A percentile compares a stretch with the other conserved stretches of the same genome.
Evolutionary conservation across 306 rosid species (phyloP).

Genomic region (Cyclanthera cordifolia): DNA sequence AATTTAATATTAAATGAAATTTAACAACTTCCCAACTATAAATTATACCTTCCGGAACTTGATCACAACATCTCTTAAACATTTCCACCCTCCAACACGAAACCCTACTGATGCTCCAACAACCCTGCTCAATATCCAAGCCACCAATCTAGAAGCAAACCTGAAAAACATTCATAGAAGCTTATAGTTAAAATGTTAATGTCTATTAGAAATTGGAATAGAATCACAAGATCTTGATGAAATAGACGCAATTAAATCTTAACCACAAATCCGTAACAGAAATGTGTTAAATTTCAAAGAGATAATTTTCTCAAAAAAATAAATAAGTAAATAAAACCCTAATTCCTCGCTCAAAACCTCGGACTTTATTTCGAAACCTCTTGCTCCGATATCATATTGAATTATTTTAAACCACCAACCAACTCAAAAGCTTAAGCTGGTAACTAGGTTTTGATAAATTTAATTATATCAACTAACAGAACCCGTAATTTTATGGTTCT

Average conservation of each 20-base stretch:
- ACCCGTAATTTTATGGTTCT: too few species aligned
- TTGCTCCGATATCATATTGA: too few species aligned
- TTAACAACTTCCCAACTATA: neutral
- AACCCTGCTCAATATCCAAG: conserved; percentile 81
- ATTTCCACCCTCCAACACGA: conserved; percentile 92
- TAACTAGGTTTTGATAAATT: too few species aligned
- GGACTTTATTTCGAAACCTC: too few species aligned
- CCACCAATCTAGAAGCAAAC: conserved; percentile 74
- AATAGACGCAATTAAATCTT: neutral
- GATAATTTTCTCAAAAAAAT: neutral
- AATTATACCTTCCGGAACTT: conserved; percentile 73
- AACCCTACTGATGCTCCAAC: conserved; percentile 82
- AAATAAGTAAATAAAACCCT: too few species aligned
- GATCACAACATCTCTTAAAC: conserved; percentile 73
- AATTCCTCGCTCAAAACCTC: too few species aligned
- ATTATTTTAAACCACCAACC: too few species aligned
- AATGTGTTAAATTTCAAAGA: neutral
- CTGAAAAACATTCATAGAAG: conserved; percentile 28
- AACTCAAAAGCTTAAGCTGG: too few species aligned
- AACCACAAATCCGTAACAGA: neutral
- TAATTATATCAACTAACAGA: too few species aligned
- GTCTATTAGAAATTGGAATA: neutral
- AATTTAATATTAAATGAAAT: conserved; percentile 1
- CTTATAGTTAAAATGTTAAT: neutral
- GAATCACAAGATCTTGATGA: neutral